phyloP scores from a whole-genome alignment of 2,329 filamentous ascomycete species.

The Dryadomyces quercus-mongolicae region DNA sequence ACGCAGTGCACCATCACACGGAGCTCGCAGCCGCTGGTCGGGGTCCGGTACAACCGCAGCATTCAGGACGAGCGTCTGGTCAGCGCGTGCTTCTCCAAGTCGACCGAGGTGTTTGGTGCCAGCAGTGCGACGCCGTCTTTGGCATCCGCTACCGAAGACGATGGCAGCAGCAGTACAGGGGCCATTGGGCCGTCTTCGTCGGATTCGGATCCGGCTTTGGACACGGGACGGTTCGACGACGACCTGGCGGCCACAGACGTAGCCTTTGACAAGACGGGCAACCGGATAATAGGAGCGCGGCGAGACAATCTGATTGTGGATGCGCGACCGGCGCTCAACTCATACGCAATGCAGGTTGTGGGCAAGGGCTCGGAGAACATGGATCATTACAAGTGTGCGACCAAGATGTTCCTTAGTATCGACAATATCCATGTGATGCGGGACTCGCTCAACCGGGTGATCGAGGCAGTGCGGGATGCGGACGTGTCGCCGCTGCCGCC shows the following conservation, averaged over 20 bases:
- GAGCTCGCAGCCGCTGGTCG: constrained; percentile 83
- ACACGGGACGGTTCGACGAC: constrained; percentile 57
- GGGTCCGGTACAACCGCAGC: constrained; percentile 76
- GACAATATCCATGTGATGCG: constrained; percentile 99
- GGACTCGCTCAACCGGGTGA: constrained; percentile 72
- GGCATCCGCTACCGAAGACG: neutral
- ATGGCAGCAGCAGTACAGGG: neutral
- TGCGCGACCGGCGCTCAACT: constrained; percentile 87
- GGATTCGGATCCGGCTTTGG: constrained; percentile 29
- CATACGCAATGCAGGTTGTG: constrained; percentile 84
- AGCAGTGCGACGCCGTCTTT: constrained; percentile 7
- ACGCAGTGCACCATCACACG: constrained; percentile 96
- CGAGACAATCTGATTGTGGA: constrained; percentile 93
- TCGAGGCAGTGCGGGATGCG: constrained; percentile 84
- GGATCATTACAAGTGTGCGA: constrained; percentile 88
- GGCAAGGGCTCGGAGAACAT: constrained; percentile 95
- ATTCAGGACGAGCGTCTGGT: constrained; percentile 93
- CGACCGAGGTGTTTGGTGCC: constrained; percentile 27
- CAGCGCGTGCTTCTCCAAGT: constrained; percentile 79
- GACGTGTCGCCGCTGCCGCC: constrained; percentile 76
- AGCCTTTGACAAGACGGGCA: constrained; percentile 45
- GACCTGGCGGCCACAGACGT: constrained; percentile 46
- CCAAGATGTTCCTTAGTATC: constrained; percentile 87
- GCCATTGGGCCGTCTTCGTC: neutral
- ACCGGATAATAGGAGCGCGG: constrained; percentile 68